Base-by-base conservation (phyloP, 2,329 filamentous ascomycete genomes). In the Teratosphaeriaceae sp. region DNA sequence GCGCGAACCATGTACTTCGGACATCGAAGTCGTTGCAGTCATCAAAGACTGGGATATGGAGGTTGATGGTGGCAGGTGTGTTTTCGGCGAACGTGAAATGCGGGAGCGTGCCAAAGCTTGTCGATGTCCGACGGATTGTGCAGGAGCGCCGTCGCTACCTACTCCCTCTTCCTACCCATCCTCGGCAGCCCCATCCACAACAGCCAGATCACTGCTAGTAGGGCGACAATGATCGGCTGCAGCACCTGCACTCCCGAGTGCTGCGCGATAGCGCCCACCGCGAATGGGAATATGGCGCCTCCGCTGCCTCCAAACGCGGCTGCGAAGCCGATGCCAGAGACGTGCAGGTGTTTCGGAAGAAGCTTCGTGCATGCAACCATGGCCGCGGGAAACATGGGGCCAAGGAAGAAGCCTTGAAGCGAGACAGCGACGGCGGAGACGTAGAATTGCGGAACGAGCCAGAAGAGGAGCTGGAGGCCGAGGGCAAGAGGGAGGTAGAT, bases 321-420 rank as follows among this genome's bases (percentile, higher is more conserved):
- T 0, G 83, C 82, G 54, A 94, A 90, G 0, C 87, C 86, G 48
- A 94, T 86, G 0, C 82, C 80, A n/a, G 76, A 79, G 31, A 92
- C 84, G 55, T 94, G 88, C 20, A 88, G 68, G 46, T 85, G 75
- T 29, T 71, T 72, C 0, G 86, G 85, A 1, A 94, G 69, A 3
- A 92, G 69, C 53, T 86, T 88, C 0, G 84, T 87, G 3, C 80
- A 78, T 1, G 79, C 79, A 0, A 89, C 79, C 8, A 92, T 75
- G 0, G 78, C 84, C 1, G 81, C 83, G 0, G 86, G 85, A 58
- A 89, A 92, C 16, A 92, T 64, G 0, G 87, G 86, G 0, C 86
- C 87, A 0, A 90, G 72, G 56, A 89, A 87, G 70, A 90, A 86
- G 0, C 87, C 87, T 45, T 88, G 73, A 0, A 89, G 64, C 0